A percentile compares a stretch with the other conserved stretches of the same genome.
phyloP scores from a whole-genome alignment of 257 asterid genomes.

The Gynochthodes officinalis region DNA sequence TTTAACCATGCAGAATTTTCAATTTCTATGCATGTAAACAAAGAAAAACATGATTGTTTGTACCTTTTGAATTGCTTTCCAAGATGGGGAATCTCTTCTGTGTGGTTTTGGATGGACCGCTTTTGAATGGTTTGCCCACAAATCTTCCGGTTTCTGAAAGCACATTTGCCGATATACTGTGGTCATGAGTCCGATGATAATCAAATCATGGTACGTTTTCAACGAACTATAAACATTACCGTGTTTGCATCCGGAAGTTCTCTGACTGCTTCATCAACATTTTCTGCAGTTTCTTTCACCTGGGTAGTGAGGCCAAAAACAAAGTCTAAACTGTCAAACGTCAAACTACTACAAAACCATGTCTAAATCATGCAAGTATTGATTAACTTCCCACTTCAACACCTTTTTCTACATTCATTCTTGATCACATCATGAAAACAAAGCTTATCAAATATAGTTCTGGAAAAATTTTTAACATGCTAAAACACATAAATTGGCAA shows the following conservation, averaged over 20 bases:
- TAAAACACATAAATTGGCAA: background rate
- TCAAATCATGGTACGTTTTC: background rate
- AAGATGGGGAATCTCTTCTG: slow-evolving; percentile 66
- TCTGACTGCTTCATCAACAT: slow-evolving; percentile 89
- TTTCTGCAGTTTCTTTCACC: slow-evolving; percentile 94
- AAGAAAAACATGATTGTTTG: background rate
- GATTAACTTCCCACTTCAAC: background rate
- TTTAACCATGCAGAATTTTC: background rate
- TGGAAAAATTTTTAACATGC: background rate
- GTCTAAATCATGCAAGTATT: background rate
- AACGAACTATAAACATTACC: slow-evolving; percentile 35
- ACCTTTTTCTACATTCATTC: background rate
- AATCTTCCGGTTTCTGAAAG: slow-evolving; percentile 93
- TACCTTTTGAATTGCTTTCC: slow-evolving; percentile 91
- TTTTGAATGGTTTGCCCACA: slow-evolving; percentile 90
- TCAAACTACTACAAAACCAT: background rate
- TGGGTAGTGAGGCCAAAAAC: slow-evolving; percentile 21
- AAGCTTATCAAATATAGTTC: background rate
- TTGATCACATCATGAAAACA: too few relatives aligned
- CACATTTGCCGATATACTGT: slow-evolving; percentile 20
- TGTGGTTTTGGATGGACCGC: slow-evolving; percentile 93
- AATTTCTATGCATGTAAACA: background rate
- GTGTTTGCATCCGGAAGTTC: slow-evolving; percentile 97
- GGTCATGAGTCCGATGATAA: slow-evolving; percentile 14
- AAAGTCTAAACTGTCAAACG: background rate